Evolutionary conservation across 352 stramenopile genomes (phyloP).

Genomic region (Phytophthora chlamydospora): DNA sequence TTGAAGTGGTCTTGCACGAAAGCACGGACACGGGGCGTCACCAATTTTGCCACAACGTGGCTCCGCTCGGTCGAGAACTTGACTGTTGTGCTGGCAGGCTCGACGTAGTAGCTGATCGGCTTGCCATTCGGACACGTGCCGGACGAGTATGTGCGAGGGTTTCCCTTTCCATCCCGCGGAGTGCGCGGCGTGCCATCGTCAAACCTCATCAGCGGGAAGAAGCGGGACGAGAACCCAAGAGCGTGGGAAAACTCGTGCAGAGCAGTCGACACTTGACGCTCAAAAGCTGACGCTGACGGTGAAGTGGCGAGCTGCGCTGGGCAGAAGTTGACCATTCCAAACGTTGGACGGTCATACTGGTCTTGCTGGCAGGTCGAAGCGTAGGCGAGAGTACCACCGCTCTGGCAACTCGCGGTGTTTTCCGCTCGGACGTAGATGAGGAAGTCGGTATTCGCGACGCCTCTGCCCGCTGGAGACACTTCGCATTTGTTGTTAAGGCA

Average conservation of each 20-base stretch:
- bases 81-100: constrained; percentile 49
- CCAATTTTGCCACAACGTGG: constrained; percentile 57
- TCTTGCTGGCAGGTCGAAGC: constrained; percentile 81
- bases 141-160: constrained; percentile 30
- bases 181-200: constrained; percentile 67
- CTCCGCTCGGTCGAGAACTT: constrained; percentile 55
- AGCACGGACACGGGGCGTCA: constrained; percentile 55
- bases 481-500: constrained; percentile 43
- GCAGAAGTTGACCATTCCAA: constrained; percentile 87
- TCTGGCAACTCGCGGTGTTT: constrained; percentile 47
- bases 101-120: constrained; percentile 42
- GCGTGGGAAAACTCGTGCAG: constrained; percentile 82
- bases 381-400: constrained; percentile 59
- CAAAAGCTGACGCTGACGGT: constrained; percentile 45
- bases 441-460: constrained; percentile 64
- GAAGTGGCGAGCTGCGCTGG: constrained; percentile 50
- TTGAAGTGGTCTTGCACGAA: constrained; percentile 68
- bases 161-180: constrained; percentile 44
- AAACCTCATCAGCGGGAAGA: constrained; percentile 72
- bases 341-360: constrained; percentile 80
- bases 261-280: constrained; percentile 62
- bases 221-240: constrained; percentile 70
- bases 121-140: constrained; percentile 64
- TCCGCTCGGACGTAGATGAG: constrained; percentile 69
- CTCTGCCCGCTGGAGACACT: constrained; percentile 31